Evolutionary conservation across 352 stramenopile species (phyloP), one percentile per base, ranked within the genome.

Genomic region (Aphanomyces astaci): DNA sequence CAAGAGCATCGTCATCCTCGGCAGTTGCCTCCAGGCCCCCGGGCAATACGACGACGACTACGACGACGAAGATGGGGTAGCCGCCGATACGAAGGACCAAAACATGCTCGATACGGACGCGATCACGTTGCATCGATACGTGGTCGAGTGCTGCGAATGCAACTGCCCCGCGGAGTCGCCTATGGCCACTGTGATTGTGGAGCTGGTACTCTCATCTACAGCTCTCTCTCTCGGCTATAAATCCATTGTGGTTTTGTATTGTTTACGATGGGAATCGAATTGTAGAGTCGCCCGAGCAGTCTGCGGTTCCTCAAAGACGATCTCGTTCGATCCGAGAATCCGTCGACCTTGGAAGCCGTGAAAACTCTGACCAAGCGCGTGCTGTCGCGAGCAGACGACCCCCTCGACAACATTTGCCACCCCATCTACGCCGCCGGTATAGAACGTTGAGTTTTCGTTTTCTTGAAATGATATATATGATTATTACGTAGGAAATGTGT

Each of bases 61-160:
- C 17, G 55, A 49, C 9, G 52, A 77, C 7, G 71, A 77, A 2
- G 30, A 62, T 4, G 72, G 75, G 2, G 72, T 53, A 4, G 71
- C 76, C n/a, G 59, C 72, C 2, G 79, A 80, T 45, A 74, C 72
- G 1, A 74, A 75, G 54, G 81, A 90, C 53, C 81, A 89, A 46
- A 86, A 92, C 62, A 92, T 90, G 81, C 78, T 79, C 2, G 81
- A 90, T 31, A 80, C 89, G 5, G 81, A 92, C 28, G 81, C 81
- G 0, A 90, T 92, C 63, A 92, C 81, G 2, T 87, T 82, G 0
- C 80, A 92, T 49, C 79, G 79, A 4, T 90, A 87, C 43, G 85
- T 89, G 32, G 87, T 75, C 25, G 80, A 92, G 71, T 77, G 78
- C 0, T 80, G 82, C 46, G 78, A 91, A 40, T 80, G 79, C 48